Conservation (phyloP, 768 basidiomycete species). For the Glaciozyma antarctica region DNA sequence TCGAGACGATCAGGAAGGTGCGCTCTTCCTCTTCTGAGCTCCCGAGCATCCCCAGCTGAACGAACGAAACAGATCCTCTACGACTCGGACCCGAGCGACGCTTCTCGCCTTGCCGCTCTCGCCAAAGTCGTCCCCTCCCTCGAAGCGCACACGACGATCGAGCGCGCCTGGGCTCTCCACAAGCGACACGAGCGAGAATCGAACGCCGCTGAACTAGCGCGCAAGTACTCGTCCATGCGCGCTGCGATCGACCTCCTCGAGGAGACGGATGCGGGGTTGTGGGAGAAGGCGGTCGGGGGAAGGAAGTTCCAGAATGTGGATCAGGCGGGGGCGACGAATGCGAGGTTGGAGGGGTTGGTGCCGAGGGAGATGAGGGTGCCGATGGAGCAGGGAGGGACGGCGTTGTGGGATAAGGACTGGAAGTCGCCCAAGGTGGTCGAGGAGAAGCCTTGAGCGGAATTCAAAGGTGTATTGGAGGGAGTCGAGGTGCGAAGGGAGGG, state of each 20-base stretch:
- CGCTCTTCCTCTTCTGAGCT: not conserved
- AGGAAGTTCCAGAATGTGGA: slow-evolving; percentile 51
- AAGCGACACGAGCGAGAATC: slow-evolving; percentile 62
- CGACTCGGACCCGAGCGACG: slow-evolving; percentile 22
- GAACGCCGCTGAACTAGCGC: slow-evolving; percentile 56
- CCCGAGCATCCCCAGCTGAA: not conserved
- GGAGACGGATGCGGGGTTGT: slow-evolving; percentile 33
- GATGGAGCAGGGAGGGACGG: slow-evolving; percentile 68
- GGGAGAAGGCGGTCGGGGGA: slow-evolving; percentile 35
- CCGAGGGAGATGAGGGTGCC: slow-evolving; percentile 80
- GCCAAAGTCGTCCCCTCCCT: slow-evolving; percentile 75
- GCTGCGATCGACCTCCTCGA: slow-evolving; percentile 74
- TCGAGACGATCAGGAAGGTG: slow-evolving; percentile 25
- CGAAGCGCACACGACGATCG: slow-evolving; percentile 85
- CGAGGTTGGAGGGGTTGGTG: slow-evolving; percentile 52
- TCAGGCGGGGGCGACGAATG: slow-evolving; percentile 60
- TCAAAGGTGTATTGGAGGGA: not conserved
- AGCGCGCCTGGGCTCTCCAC: slow-evolving; percentile 79
- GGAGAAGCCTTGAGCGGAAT: not conserved
- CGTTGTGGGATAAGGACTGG: slow-evolving; percentile 34
- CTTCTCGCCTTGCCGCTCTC: slow-evolving; percentile 45
- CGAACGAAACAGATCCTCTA: slow-evolving; percentile 13
- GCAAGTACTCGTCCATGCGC: slow-evolving; percentile 74
- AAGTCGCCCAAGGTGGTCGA: slow-evolving; percentile 12
- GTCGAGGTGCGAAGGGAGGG: too few species aligned